Conservation (phyloP, 2,329 filamentous ascomycete genomes). For the Paracorniculantispora psalliotae region DNA sequence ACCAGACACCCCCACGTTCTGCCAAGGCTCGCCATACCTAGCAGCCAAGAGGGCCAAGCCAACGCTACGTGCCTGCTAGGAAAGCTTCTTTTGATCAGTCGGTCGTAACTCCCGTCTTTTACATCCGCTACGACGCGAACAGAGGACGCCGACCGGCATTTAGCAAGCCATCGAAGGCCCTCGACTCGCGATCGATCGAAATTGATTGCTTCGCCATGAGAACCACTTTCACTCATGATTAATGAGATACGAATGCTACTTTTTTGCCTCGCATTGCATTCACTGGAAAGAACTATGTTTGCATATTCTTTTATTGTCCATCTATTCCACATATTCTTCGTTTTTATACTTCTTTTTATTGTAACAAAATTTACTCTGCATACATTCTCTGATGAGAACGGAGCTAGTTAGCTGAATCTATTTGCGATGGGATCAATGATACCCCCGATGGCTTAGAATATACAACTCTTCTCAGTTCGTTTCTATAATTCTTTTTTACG, state of each 20-base stretch:
- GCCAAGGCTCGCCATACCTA: background rate
- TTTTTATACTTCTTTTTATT: background rate
- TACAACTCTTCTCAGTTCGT: background rate
- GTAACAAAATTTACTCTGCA: background rate
- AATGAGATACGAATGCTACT: conserved; percentile 4
- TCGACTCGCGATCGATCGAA: too few species aligned
- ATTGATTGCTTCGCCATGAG: too few species aligned
- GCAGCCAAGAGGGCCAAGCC: background rate
- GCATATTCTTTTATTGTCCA: background rate
- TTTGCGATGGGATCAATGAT: conserved; percentile 5
- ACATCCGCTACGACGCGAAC: background rate
- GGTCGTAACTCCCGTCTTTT: background rate
- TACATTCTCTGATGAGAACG: background rate
- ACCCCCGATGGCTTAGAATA: conserved; percentile 1
- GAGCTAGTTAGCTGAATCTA: background rate
- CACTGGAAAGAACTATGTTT: background rate
- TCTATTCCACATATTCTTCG: background rate
- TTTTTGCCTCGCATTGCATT: background rate
- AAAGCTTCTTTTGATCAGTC: background rate
- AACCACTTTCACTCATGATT: background rate
- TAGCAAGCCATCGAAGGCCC: too few species aligned
- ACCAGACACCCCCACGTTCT: background rate
- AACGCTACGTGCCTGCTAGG: background rate
- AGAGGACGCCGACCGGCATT: background rate
- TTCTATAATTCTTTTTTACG: background rate